A percentile compares a stretch with the other conserved stretches of the same genome.
phyloP scores from a whole-genome alignment of 148 eudicot species.

The Dysphania ambrosioides region DNA sequence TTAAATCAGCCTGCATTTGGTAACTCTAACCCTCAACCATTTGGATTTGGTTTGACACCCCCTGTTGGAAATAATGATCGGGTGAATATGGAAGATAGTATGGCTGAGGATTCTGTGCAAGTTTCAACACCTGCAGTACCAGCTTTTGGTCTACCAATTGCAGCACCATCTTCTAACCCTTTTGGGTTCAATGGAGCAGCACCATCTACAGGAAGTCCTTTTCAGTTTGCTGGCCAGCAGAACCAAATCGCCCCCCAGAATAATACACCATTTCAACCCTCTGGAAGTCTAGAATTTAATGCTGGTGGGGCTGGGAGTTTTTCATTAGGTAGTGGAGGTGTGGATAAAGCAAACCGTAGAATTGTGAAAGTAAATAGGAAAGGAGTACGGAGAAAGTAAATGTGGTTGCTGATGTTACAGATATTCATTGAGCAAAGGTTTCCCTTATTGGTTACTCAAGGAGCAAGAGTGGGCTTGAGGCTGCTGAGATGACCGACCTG shows the following conservation, averaged over 20 bases:
- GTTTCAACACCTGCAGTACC: conserved; percentile 41
- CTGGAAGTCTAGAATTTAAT: conserved; percentile 60
- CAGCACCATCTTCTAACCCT: conserved; percentile 38
- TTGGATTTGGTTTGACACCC: conserved; percentile 32
- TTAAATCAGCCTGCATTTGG: conserved; percentile 40
- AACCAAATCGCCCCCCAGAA: conserved; percentile 43
- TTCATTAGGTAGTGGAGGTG: conserved; percentile 72
- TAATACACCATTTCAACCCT: conserved; percentile 55
- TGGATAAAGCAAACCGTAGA: conserved; percentile 57
- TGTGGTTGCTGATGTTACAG: not conserved
- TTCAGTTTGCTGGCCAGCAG: conserved; percentile 67
- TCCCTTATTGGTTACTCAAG: not conserved
- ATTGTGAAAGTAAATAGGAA: conserved; percentile 44
- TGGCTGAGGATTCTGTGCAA: conserved; percentile 82
- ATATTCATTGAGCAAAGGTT: not conserved
- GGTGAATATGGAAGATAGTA: conserved; percentile 77
- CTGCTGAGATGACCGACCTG: not conserved
- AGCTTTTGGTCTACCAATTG: conserved; percentile 38
- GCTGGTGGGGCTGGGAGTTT: conserved; percentile 63
- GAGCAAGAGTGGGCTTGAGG: conserved; percentile 5
- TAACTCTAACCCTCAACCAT: conserved; percentile 27
- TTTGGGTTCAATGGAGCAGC: conserved; percentile 41
- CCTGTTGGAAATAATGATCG: conserved; percentile 46
- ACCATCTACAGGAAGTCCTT: conserved; percentile 43
- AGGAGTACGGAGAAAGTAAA: conserved; percentile 43